A percentile compares a stretch with the other conserved stretches of the same genome.
These are phyloP conservation scores for Gnetum montanum DNA, from an alignment of 75 land plant species.

Conservation along the genomic window DNA sequence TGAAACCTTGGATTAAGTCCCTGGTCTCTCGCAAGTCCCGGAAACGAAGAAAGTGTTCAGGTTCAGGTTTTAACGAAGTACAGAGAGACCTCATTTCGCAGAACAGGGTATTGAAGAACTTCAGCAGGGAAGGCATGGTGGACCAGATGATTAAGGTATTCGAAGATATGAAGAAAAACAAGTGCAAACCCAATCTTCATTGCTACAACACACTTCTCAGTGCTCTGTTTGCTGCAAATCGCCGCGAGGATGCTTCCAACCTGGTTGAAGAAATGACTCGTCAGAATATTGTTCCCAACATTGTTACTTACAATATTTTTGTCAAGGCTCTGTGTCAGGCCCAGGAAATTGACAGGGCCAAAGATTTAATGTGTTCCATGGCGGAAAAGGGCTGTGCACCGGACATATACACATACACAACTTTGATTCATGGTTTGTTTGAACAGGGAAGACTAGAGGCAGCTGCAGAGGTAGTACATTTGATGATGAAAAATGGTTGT, in stretches of 20 bases:
- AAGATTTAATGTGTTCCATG: slow-evolving; percentile 20
- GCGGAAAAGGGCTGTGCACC: slow-evolving; percentile 23
- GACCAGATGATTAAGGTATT: slow-evolving; percentile 31
- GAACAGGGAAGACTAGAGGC: slow-evolving; percentile 38
- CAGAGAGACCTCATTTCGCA: too few relatives aligned
- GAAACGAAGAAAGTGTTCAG: too few relatives aligned
- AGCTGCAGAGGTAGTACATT: slow-evolving; percentile 31
- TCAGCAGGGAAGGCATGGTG: slow-evolving; percentile 22
- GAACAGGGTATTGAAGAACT: too few relatives aligned
- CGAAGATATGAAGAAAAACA: slow-evolving; percentile 17
- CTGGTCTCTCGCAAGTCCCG: too few relatives aligned
- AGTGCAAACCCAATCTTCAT: slow-evolving; percentile 28
- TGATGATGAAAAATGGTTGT: slow-evolving; percentile 38
- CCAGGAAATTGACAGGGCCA: slow-evolving; percentile 21
- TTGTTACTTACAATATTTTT: slow-evolving; percentile 53
- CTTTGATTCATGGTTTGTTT: slow-evolving; percentile 58
- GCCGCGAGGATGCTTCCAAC: slow-evolving; percentile 26
- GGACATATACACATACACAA: slow-evolving; percentile 50
- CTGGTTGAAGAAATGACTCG: slow-evolving; percentile 28
- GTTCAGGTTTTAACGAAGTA: too few relatives aligned
- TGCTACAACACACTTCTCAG: slow-evolving; percentile 44
- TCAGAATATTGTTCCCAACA: slow-evolving; percentile 30
- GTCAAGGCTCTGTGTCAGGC: slow-evolving; percentile 39
- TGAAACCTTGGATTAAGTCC: too few relatives aligned
- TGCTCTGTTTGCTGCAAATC: slow-evolving; percentile 27